These are phyloP conservation scores for Plenodomus tracheiphilus DNA, from an alignment of 2,329 filamentous ascomycete genomes.

Conservation along the genomic window DNA sequence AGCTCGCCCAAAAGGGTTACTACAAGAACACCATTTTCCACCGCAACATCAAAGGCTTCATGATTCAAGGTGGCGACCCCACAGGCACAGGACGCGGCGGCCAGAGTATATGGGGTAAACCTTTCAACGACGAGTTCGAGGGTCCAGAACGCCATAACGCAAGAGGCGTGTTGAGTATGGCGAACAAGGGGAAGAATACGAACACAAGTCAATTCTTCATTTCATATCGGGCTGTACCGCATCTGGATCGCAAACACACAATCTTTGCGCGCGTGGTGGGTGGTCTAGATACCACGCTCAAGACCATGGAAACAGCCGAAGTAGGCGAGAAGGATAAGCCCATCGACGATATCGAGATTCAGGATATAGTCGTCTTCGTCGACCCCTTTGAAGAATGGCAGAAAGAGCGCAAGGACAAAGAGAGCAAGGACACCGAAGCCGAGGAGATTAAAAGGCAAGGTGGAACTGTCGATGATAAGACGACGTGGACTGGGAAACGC, in stretches of 20 bases:
- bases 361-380: constrained; percentile 82
- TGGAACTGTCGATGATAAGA: constrained; percentile 82
- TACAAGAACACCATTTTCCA: constrained; percentile 86
- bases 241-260: constrained; percentile 95
- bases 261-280: constrained; percentile 87
- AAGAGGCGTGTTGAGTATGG: constrained; percentile 86
- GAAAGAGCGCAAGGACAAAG: constrained; percentile 60
- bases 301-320: constrained; percentile 74
- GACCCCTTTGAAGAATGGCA: constrained; percentile 96
- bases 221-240: constrained; percentile 79
- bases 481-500: constrained; percentile 95
- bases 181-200: constrained; percentile 97
- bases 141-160: constrained; percentile 82
- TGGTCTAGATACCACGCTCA: constrained; percentile 70
- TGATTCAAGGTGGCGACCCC: constrained; percentile 97
- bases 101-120: constrained; percentile 87
- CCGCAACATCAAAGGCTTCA: constrained; percentile 92
- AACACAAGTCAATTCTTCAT: constrained; percentile 97
- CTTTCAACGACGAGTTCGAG: constrained; percentile 92
- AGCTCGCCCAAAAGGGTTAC: constrained; percentile 84
- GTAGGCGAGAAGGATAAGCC: constrained; percentile 77
- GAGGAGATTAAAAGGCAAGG: constrained; percentile 67
- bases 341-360: constrained; percentile 75
- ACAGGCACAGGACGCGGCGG: constrained; percentile 92
- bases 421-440: constrained; percentile 65